These are phyloP conservation scores for Fragaria ananassa DNA, from an alignment of 306 rosid species.

Conservation along the genomic window DNA sequence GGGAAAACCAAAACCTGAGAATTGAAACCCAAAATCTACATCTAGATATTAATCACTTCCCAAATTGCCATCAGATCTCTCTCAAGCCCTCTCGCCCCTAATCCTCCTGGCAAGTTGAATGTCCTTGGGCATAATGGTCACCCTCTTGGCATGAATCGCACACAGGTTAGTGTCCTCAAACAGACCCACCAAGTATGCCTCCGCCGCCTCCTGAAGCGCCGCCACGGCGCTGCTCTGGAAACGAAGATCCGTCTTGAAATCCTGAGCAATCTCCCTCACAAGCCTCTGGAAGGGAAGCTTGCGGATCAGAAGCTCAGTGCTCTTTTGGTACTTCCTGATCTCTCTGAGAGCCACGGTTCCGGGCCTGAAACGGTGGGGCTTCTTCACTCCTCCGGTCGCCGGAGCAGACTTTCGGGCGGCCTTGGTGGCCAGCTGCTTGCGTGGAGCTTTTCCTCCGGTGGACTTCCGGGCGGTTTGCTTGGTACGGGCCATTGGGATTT, in stretches of 20 bases:
- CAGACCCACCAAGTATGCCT: neutral
- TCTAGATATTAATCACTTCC: neutral
- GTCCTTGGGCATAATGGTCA: conserved; percentile 1
- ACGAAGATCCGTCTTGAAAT: neutral
- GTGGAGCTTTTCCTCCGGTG: neutral
- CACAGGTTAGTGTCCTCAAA: conserved; percentile 4
- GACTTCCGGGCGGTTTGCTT: neutral
- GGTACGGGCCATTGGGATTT: neutral
- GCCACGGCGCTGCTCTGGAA: conserved; percentile 9
- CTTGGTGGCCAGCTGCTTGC: conserved; percentile 5
- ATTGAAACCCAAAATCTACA: neutral
- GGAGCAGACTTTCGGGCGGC: conserved; percentile 4
- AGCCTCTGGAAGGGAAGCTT: conserved; percentile 5
- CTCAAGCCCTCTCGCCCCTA: conserved; percentile 3
- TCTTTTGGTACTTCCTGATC: conserved; percentile 8
- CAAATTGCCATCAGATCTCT: neutral
- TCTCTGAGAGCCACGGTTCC: neutral
- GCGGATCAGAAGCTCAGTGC: conserved; percentile 6
- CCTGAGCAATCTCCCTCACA: conserved; percentile 4
- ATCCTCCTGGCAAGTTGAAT: neutral
- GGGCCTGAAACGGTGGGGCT: conserved; percentile 3
- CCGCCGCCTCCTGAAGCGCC: conserved; percentile 9
- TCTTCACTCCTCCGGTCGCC: conserved; percentile 9
- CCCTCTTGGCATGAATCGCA: neutral
- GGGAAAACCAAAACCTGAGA: neutral